Evolutionary conservation across 2,329 filamentous ascomycete genomes (phyloP), one percentile per base, ranked within the genome.

Genomic region (Cercospora zeae-maydis): DNA sequence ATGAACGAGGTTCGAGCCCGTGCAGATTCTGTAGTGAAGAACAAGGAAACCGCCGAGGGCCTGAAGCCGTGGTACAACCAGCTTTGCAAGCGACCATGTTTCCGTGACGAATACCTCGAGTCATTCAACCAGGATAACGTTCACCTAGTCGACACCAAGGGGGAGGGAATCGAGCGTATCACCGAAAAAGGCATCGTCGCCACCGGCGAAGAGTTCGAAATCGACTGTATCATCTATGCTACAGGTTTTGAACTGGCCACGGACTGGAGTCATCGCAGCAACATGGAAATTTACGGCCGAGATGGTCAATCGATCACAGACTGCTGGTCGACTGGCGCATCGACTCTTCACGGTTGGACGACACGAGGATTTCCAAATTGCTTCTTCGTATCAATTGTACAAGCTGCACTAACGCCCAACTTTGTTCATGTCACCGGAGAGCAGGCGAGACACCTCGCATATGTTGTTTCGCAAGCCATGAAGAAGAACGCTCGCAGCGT

Each of bases 61-160:
- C 77, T 88, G 4, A 84, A 85, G 69, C 77, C 84, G 0, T 86
- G 83, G 82, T 88, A 88, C 69, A 80, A 82, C 0, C 74, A 76
- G 0, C 86, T 82, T 79, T 88, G 86, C 77, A 88, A 89, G 72
- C 81, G 86, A 0, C 85, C 86, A 0, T 81, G 78, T 37, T 88
- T 87, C 73, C 84, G 84, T 73, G 84, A 88, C 68, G 78, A 81
- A 4, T 88, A 69, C 19, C 79, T 88, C 0, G 68, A 78, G 4
- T 67, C 81, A 0, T 89, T 88, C 78, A 89, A 89, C 74, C 72
- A 71, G 30, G 74, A 78, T 0, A 82, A 85, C 67, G 86, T 89
- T 1, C 78, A 79, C 8, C 79, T 89, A 0, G 76, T 89, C 27
- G 84, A 88, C 71, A 88, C 85, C 0, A 74, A 82, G 24, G 83